Evolutionary conservation across 2,329 filamentous ascomycete species (phyloP).

Genomic region (Malbranchea cinnamomea): DNA sequence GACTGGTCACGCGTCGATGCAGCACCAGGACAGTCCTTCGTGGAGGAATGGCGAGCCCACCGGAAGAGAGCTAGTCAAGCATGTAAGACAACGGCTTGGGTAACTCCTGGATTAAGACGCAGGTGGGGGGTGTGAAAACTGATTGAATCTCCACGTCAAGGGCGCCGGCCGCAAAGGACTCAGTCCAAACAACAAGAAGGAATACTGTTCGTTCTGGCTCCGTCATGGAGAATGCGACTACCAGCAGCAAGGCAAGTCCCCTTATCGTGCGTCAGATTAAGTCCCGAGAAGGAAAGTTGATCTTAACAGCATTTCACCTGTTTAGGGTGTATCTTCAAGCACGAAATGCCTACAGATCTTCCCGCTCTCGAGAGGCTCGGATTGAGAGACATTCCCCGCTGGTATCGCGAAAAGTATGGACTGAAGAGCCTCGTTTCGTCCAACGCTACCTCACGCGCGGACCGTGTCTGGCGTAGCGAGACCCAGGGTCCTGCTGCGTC

Average conservation of each 20-base stretch:
- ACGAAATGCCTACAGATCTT: constrained; percentile 67
- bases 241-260: constrained; percentile 48
- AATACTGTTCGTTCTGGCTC: constrained; percentile 59
- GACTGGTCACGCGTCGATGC: too few species aligned
- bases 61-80: too few species aligned
- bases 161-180: neutral
- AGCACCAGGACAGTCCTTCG: too few species aligned
- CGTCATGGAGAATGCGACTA: constrained; percentile 74
- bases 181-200: constrained; percentile 7
- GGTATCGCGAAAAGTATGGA: constrained; percentile 38
- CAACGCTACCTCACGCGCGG: constrained; percentile 1
- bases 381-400: constrained; percentile 40
- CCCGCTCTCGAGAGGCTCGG: constrained; percentile 55
- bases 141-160: neutral
- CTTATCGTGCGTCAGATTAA: neutral
- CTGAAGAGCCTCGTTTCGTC: constrained; percentile 6
- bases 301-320: too few species aligned
- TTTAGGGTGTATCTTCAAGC: constrained; percentile 70
- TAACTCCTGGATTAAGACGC: too few species aligned
- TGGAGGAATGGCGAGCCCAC: too few species aligned
- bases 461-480: constrained; percentile 2
- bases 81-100: too few species aligned
- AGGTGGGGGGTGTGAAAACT: too few species aligned
- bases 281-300: too few species aligned
- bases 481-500: constrained; percentile 1